Conservation (phyloP, 805 yeast genomes). For the Sugiyamaella chiloensis region DNA sequence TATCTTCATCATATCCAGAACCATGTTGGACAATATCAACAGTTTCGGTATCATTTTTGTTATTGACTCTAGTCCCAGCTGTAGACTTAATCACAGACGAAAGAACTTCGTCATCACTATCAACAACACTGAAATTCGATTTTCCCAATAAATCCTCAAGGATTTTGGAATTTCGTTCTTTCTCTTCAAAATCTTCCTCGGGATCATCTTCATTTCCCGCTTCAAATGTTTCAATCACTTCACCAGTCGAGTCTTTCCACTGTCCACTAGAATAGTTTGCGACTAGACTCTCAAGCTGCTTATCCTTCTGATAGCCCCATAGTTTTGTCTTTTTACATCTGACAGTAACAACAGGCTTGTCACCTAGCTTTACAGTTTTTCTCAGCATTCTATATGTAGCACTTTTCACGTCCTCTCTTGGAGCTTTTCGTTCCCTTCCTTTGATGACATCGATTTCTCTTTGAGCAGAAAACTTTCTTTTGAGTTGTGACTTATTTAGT, state of each 20-base stretch:
- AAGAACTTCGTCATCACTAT: constrained; percentile 27
- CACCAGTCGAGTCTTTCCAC: constrained; percentile 81
- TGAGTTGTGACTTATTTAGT: constrained; percentile 28
- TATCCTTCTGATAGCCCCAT: constrained; percentile 86
- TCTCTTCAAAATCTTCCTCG: constrained; percentile 38
- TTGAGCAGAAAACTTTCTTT: constrained; percentile 30
- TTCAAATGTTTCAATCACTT: constrained; percentile 62
- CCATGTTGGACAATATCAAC: no score
- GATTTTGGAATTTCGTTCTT: constrained; percentile 44
- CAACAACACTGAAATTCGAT: constrained; percentile 19
- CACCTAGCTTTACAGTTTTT: constrained; percentile 32
- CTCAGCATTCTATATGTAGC: constrained; percentile 58
- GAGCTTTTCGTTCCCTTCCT: constrained; percentile 61
- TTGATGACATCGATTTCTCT: constrained; percentile 37
- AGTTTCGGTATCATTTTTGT: constrained; percentile 1
- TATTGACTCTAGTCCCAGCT: background rate
- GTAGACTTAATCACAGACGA: background rate
- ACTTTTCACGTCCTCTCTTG: constrained; percentile 49
- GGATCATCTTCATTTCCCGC: constrained; percentile 34
- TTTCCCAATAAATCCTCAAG: constrained; percentile 48
- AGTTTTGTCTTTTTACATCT: constrained; percentile 70
- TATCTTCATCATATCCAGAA: no score
- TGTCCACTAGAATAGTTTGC: constrained; percentile 58
- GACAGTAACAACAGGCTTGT: constrained; percentile 51
- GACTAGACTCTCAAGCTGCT: constrained; percentile 58